Base-by-base conservation (phyloP, 1,139 yeast species). In the Saccharomyces uvarum region DNA sequence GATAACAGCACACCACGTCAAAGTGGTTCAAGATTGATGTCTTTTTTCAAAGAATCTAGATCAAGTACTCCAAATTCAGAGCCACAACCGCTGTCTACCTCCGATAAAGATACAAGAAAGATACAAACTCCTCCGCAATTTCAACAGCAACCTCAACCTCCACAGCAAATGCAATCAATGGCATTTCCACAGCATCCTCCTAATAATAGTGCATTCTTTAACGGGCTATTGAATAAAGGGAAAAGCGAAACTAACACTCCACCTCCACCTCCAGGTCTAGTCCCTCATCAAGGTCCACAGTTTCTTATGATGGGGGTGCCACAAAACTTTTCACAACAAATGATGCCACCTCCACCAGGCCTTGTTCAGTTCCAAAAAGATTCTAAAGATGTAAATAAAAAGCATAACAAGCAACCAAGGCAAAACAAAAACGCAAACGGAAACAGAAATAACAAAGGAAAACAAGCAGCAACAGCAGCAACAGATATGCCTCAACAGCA, bases 21-120 rank as follows among this genome's bases (percentile, higher is more conserved):
- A 28, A 59, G 66, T 52, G 65, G 67, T 7, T 68, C 70, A 19
- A 61, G 66, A 53, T 55, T 68, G 52, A 61, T 68, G 61, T 63
- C 68, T 9, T 66, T 68, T 48, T 68, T 68, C 53, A 64, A 63
- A 28, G 61, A 59, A 42, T 24, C 41, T 19, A 42, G 42, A 47
- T 28, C 49, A 31, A 32, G 51, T 42, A 44, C 51, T 31, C 38
- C 56, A 48, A 24, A 46, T 14, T 21, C 55, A 32, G 33, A 51
- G 29, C 33, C 56, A 31, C 48, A 53, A 47, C 29, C 50, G 28
- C 29, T 54, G 50, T 21, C 54, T 28, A 11, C 60, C 51, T 38
- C 44, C 9, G 44, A 32, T 51, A 49, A 41, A 53, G 42, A 27
- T 54, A 53, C 27, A 51, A 8, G 13, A 48, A 31, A 29, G 31